These are phyloP conservation scores for Erodium texanum DNA, from an alignment of 441 rosid genomes.

Conservation along the genomic window DNA sequence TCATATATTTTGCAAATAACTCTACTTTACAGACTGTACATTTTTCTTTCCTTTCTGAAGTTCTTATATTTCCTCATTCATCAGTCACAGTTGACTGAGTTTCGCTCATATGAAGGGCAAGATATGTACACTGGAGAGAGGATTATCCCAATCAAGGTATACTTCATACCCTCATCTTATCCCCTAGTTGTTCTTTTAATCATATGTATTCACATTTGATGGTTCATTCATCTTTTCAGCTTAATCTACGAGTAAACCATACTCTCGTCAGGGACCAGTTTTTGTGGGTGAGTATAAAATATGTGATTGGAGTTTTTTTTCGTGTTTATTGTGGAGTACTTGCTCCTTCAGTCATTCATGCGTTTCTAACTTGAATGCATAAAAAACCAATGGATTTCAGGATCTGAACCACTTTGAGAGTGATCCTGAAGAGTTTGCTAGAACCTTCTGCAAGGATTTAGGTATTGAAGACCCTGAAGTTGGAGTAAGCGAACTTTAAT, in stretches of 20 bases:
- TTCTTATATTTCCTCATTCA: constrained; percentile 4
- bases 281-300: constrained; percentile 55
- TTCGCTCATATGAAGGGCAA: constrained; percentile 80
- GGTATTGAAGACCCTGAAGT: constrained; percentile 85
- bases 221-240: constrained; percentile 37
- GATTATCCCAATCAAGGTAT: constrained; percentile 84
- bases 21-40: neutral
- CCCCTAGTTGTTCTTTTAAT: neutral
- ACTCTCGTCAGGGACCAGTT: constrained; percentile 83
- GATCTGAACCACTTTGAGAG: constrained; percentile 83
- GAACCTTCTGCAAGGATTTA: constrained; percentile 76
- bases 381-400: constrained; percentile 27
- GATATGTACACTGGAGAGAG: constrained; percentile 87
- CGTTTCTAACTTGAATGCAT: constrained; percentile 2
- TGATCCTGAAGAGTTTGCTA: constrained; percentile 86
- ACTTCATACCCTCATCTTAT: constrained; percentile 6
- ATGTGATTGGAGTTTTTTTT: neutral
- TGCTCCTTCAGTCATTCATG: constrained; percentile 2
- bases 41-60: neutral
- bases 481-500: constrained; percentile 47
- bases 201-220: neutral
- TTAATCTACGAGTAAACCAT: constrained; percentile 84
- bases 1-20: neutral
- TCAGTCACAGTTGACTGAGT: constrained; percentile 71
- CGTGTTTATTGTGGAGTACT: neutral